Base-by-base conservation (phyloP, 257 asterid genomes). In the Solanum neorickii region DNA sequence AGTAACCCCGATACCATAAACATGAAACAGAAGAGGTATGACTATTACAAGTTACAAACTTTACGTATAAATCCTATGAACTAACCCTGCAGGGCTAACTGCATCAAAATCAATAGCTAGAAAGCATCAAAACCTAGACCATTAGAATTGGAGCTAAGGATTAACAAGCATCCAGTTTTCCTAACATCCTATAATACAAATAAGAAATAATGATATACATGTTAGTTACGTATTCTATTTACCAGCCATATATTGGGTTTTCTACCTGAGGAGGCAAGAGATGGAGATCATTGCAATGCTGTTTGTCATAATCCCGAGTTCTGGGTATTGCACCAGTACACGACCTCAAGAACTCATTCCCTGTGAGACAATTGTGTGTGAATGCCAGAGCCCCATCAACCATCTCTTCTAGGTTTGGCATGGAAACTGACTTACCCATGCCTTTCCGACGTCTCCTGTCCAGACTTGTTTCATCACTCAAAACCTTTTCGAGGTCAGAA, bases 241-340 rank as follows among this genome's bases (percentile, higher is more conserved):
- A 97, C 99, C 98, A 97, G 16, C 98, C 98, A 89, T 95, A 97
- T n/a, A 97, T 86, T 29, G 99, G 99, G 87, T 94, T 96, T 93
- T 94, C 97, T 78, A 95, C 98, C 90, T 91, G 94, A 7, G 98
- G 96, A 56, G 98, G 99, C 90, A 92, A 87, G 25, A 97, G 95
- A 89, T 83, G 90, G 85, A 97, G 98, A 94, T 97, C 99, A 83
- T 92, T 90, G 69, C 95, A 88, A 37, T 96, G 98, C 91, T 97
- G 95, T 59, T 94, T 91, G 84, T 91, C 91, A 42, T 96, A 97
- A 89, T 93, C 94, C 92, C 95, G 94, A 5, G 98, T 90, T 46
- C 97, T 94, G 3, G 99, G 99, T 15, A 91, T 93, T 10, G 98
- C 99, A 16, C 99, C 99, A 2, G 98, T 96, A 66, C 98, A 94